Evolutionary conservation across 371 early-diverging fungal genomes (phyloP), one percentile per base, ranked within the genome.

Genomic region (Dinochytrium kinnereticum): DNA sequence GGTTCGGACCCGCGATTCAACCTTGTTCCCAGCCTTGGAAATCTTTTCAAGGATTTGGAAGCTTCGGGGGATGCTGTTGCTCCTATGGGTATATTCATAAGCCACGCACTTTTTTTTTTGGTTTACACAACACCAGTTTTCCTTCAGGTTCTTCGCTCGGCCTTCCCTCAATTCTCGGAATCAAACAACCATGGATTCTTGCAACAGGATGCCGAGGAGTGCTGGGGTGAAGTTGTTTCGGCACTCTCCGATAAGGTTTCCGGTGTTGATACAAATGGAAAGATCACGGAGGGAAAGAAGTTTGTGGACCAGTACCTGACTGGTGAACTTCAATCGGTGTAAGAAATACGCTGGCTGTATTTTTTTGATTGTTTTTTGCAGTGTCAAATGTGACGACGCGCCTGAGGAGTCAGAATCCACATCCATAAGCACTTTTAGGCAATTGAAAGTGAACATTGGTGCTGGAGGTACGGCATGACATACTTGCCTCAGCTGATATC

Each of bases 201-300:
- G 85, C 98, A 99, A 78, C 98, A 99, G 84, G 99, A 99, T 82
- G 99, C 99, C 1, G 97, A 98, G 80, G 99, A 99, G 80, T 96
- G 96, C 81, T 98, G 97, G 97, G 91, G 84, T 31, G 82, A 85
- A 71, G 73, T 94, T 51, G 77, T 94, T 1, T 87, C 90, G 0
- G 89, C 88, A 0, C 79, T 94, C 69, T 87, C 85, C 44, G 83
- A 88, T 24, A 91, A 88, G 68, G 84, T 92, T n/a, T 90, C 90
- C 2, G 82, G 88, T 13, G 83, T 89, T 17, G 69, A 44, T 19
- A 26, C 38, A n/a, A 71, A 66, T 39, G 82, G 81, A 2, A 76
- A 85, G 1, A 78, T 77, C 15, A 79, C 81, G 19, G 77, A 75
- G n/a, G 82, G 81, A 28, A 89, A 73, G 50, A 76, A 79, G 28